Evolutionary conservation across 306 rosid species (phyloP).

Genomic region (Lathyrus tuberosus): DNA sequence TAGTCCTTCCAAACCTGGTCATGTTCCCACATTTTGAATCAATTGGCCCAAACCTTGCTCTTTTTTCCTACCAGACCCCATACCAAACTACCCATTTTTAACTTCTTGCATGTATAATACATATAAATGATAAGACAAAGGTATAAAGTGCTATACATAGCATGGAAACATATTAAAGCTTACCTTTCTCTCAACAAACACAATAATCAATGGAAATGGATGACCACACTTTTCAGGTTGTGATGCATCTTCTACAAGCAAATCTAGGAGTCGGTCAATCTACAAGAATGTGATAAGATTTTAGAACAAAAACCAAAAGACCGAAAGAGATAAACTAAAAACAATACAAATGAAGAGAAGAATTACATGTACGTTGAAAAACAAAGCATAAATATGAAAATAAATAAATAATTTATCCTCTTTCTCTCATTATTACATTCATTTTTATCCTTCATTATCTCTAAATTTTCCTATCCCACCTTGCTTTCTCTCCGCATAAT

Average conservation of each 20-base stretch:
- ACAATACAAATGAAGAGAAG: conserved; percentile 2
- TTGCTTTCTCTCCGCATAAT: conserved; percentile 1
- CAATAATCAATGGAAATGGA: conserved; percentile 76
- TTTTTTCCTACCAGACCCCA: background rate
- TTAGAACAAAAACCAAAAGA: conserved; percentile 36
- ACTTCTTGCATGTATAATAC: conserved; percentile 1
- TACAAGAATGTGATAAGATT: conserved; percentile 41
- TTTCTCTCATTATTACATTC: background rate
- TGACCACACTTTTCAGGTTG: conserved; percentile 71
- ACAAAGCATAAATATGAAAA: conserved; percentile 11
- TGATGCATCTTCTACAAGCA: conserved; percentile 82
- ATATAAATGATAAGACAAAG: conserved; percentile 16
- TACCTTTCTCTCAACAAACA: conserved; percentile 93
- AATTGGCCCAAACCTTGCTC: background rate
- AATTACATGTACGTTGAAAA: background rate
- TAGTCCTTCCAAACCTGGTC: background rate
- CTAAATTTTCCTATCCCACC: background rate
- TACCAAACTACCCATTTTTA: conserved; percentile 22
- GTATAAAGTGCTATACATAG: conserved; percentile 17
- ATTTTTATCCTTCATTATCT: background rate
- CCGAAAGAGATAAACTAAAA: background rate
- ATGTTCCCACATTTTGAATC: background rate
- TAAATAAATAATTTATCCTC: conserved; percentile 3
- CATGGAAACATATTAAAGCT: conserved; percentile 4
- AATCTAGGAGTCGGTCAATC: conserved; percentile 78